Evolutionary conservation across 2,329 filamentous ascomycete species (phyloP).

Genomic region (Alternaria novae-zelandiae): DNA sequence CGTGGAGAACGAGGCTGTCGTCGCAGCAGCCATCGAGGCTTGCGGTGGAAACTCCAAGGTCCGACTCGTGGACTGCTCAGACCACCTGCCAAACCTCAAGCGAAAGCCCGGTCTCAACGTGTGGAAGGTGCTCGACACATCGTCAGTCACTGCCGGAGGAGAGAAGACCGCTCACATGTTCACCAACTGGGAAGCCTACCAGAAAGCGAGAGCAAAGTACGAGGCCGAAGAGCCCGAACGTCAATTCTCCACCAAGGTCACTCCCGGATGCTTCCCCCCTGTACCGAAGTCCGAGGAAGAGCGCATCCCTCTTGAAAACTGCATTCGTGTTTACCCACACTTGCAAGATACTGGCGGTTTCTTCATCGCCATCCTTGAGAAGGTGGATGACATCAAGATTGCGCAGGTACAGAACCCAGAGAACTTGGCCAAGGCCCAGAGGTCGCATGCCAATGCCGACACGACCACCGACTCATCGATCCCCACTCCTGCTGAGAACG

Average conservation of each 20-base stretch:
- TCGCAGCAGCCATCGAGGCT: constrained; percentile 85
- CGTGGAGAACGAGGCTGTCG: constrained; percentile 92
- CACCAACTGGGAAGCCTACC: constrained; percentile 81
- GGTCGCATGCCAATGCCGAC: constrained; percentile 19
- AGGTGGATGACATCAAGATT: constrained; percentile 70
- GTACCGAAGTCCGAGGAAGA: constrained; percentile 60
- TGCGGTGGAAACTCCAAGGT: constrained; percentile 86
- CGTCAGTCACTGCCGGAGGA: constrained; percentile 29
- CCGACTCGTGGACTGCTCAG: constrained; percentile 81
- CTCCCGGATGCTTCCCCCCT: constrained; percentile 83
- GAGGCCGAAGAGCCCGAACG: constrained; percentile 67
- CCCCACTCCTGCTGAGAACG: constrained; percentile 34
- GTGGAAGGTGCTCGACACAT: constrained; percentile 79
- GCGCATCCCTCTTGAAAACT: constrained; percentile 80
- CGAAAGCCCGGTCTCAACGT: constrained; percentile 75
- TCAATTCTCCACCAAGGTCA: constrained; percentile 56
- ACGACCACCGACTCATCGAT: constrained; percentile 28
- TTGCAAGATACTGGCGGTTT: constrained; percentile 96
- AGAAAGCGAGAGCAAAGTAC: constrained; percentile 68
- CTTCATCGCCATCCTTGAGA: constrained; percentile 95
- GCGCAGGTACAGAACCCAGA: constrained; percentile 36
- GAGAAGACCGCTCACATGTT: constrained; percentile 83
- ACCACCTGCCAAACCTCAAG: constrained; percentile 77
- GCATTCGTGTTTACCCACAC: constrained; percentile 94
- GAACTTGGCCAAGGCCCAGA: constrained; percentile 33